Evolutionary conservation across 371 early-diverging fungal species (phyloP), one percentile per base, ranked within the genome.

Genomic region (Mortierella sp.): DNA sequence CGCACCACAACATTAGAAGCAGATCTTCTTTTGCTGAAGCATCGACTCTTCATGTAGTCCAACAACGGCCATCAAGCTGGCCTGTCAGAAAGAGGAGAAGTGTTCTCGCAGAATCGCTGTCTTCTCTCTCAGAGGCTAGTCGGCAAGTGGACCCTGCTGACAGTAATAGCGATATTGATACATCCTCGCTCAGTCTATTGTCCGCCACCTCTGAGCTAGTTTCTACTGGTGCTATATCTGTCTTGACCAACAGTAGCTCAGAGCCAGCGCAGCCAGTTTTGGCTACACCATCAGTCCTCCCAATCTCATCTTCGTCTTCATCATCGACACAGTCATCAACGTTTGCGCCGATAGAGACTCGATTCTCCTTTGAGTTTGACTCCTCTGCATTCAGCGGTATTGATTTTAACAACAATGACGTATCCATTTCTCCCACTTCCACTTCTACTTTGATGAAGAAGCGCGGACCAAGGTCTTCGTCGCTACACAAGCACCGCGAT

Each of bases 201-300:
- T 78, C 74, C 4, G 63, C 69, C 10, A 78, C 78, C 15, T 78
- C 78, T 16, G 74, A 66, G 7, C 13, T 78, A 33, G 74, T 78
- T 32, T 72, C 78, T 15, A 63, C 55, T 15, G 71, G 70, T 15
- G 32, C 58, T 16, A 58, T 64, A 38, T 43, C 65, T 6, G 36
- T 15, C 7, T 6, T 63, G 45, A 47, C 53, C 28, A 38, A 22
- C 19, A 21, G 21, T 0, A 45, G 16, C 13, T 16, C 22, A 2
- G 52, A 65, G 9, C 0, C 21, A 16, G 1, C 11, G 22, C 52
- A 21, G 8, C 55, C 28, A 15, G 4, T 22, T 7, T 55, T 55
- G 55, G 28, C 15, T 22, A 53, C 41, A 58, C 21, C 67, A n/a
- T 60, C 47, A 47, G 21, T 55, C 47, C 33, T 40, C 21, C 19